Conservation (phyloP, 1,284 basidiomycete genomes). For the Grifola frondosa region DNA sequence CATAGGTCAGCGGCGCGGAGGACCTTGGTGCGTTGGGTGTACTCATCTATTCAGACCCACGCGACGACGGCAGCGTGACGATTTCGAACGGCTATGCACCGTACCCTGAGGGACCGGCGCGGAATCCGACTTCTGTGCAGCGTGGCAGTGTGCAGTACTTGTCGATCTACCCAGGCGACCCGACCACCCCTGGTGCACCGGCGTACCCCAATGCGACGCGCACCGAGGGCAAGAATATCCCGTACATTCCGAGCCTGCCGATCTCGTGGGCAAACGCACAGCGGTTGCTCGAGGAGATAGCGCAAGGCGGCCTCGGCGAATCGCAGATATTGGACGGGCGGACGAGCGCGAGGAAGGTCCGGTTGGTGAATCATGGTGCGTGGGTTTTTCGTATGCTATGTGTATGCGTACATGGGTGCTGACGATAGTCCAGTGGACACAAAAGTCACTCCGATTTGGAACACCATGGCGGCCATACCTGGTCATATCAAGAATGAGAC, state of each 20-base stretch:
- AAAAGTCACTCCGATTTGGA: slow-evolving; percentile 84
- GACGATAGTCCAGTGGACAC: slow-evolving; percentile 52
- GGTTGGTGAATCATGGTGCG: slow-evolving; percentile 53
- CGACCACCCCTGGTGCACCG: slow-evolving; percentile 86
- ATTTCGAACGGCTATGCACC: slow-evolving; percentile 71
- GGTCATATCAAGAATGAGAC: slow-evolving; percentile 87
- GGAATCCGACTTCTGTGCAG: slow-evolving; percentile 81
- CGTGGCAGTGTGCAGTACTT: slow-evolving; percentile 85
- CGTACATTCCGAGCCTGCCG: slow-evolving; percentile 78
- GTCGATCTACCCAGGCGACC: slow-evolving; percentile 79
- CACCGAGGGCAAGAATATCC: slow-evolving; percentile 65
- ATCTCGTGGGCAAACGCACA: slow-evolving; percentile 71
- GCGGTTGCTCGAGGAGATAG: slow-evolving; percentile 59
- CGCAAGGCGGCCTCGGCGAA: slow-evolving; percentile 33
- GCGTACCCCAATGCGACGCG: slow-evolving; percentile 83
- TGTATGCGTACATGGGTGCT: not conserved
- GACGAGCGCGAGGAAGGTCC: slow-evolving; percentile 47
- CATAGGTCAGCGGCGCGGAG: slow-evolving; percentile 77
- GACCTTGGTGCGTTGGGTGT: slow-evolving; percentile 76
- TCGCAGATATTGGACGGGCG: slow-evolving; percentile 56
- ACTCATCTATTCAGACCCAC: slow-evolving; percentile 87
- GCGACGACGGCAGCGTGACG: slow-evolving; percentile 86
- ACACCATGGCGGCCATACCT: slow-evolving; percentile 88
- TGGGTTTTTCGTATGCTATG: not conserved
- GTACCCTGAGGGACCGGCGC: slow-evolving; percentile 84